These are phyloP conservation scores for Kluyveromyces aestuarii DNA, from an alignment of 805 yeast genomes.

Conservation along the genomic window DNA sequence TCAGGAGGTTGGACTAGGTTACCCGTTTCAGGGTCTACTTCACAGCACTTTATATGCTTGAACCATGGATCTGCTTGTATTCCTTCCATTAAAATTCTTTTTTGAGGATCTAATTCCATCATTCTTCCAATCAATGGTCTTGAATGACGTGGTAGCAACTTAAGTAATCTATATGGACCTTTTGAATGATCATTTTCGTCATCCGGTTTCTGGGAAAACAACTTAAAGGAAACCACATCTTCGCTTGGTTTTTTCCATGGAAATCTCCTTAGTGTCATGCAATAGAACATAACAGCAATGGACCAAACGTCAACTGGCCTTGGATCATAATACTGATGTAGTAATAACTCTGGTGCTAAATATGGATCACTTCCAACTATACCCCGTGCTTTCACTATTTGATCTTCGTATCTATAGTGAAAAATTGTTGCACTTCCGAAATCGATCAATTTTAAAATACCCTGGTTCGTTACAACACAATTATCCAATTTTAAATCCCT, in stretches of 20 bases:
- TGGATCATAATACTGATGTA: conserved; percentile 57
- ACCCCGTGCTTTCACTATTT: conserved; percentile 63
- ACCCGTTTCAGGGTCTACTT: conserved; percentile 14
- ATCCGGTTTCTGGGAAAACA: conserved; percentile 44
- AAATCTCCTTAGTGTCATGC: conserved; percentile 78
- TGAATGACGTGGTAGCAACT: conserved; percentile 60
- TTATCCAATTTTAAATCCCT: conserved; percentile 89
- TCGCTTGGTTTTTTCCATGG: conserved; percentile 94
- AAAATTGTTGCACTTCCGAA: conserved; percentile 89
- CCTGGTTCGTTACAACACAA: conserved; percentile 71
- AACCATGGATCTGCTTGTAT: conserved; percentile 53
- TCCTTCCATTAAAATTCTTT: conserved; percentile 51
- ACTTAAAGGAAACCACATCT: conserved; percentile 63
- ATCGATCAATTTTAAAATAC: conserved; percentile 80
- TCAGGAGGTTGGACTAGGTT: conserved; percentile 18
- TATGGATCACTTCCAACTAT: conserved; percentile 95
- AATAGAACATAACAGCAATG: conserved; percentile 81
- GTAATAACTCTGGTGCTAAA: conserved; percentile 83
- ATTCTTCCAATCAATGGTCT: conserved; percentile 53
- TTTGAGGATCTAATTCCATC: conserved; percentile 50
- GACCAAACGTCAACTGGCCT: conserved; percentile 91
- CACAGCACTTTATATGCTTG: conserved; percentile 46
- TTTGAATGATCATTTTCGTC: conserved; percentile 34
- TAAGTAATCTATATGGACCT: conserved; percentile 68
- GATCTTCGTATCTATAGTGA: conserved; percentile 50